Evolutionary conservation across 75 land plant species (phyloP).

Genomic region (Adiantum capillusveneris): DNA sequence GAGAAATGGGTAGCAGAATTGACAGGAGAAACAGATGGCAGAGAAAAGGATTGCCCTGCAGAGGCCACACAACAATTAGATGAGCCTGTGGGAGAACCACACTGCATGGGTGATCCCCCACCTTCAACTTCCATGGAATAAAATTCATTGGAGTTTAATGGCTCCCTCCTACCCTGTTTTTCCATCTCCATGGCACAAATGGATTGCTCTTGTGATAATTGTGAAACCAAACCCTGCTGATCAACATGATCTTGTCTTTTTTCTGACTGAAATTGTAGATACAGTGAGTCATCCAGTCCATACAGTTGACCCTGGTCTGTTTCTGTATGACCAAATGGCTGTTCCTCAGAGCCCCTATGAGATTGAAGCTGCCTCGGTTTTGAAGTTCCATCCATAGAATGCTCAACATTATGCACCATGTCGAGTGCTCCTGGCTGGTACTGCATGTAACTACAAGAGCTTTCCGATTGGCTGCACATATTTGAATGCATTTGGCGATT

Average conservation of each 20-base stretch:
- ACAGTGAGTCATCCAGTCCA: too few species aligned
- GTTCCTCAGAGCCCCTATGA: too few species aligned
- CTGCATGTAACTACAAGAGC: slow-evolving; percentile 6
- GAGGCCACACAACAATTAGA: not conserved
- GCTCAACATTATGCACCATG: too few species aligned
- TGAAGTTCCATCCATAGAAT: too few species aligned
- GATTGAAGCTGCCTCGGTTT: not conserved
- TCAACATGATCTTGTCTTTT: slow-evolving; percentile 2
- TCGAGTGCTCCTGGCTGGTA: not conserved
- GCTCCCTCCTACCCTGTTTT: not conserved
- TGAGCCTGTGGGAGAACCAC: not conserved
- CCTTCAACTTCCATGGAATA: not conserved
- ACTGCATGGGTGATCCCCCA: not conserved
- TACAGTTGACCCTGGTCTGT: too few species aligned
- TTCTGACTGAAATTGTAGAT: not conserved
- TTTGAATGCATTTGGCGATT: not conserved
- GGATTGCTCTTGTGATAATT: slow-evolving; percentile 6
- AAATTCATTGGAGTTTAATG: not conserved
- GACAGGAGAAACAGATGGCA: not conserved
- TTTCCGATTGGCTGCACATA: slow-evolving; percentile 16
- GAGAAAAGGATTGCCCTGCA: not conserved
- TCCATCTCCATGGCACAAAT: not conserved
- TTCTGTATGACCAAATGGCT: too few species aligned
- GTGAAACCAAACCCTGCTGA: slow-evolving; percentile 15
- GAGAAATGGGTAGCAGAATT: not conserved